Percentiles rank a stretch among this genome's conserved stretches.
Conservation (phyloP, 2,329 filamentous ascomycete genomes). For the Ilyonectria robusta region DNA sequence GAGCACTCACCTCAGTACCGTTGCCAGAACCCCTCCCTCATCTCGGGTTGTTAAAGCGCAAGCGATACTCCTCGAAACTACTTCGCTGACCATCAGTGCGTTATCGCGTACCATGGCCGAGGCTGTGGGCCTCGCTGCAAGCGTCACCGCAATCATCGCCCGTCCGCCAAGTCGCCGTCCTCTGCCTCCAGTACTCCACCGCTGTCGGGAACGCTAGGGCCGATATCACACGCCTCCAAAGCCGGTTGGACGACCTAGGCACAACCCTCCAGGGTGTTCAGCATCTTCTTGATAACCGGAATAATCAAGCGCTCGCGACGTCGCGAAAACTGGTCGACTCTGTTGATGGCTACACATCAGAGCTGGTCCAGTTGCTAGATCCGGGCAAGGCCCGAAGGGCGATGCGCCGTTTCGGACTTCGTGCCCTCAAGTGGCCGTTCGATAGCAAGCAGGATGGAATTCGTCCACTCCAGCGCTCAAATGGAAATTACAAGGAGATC, state of each 20-base stretch:
- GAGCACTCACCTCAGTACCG: too few relatives aligned
- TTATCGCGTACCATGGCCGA: too few relatives aligned
- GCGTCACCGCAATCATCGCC: conserved; percentile 3
- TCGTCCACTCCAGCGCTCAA: too few relatives aligned
- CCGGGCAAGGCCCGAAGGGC: conserved; percentile 16
- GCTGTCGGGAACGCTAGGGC: conserved; percentile 17
- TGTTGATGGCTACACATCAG: conserved; percentile 12
- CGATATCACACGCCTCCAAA: conserved; percentile 20
- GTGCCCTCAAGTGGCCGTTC: conserved; percentile 30
- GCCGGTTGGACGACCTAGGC: background rate
- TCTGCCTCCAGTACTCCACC: conserved; percentile 13
- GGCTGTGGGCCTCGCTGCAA: too few relatives aligned
- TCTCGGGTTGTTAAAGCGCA: too few relatives aligned
- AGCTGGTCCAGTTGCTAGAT: conserved; percentile 20
- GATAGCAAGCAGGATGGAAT: too few relatives aligned
- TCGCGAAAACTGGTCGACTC: conserved; percentile 22
- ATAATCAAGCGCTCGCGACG: conserved; percentile 3
- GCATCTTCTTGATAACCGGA: conserved; percentile 11
- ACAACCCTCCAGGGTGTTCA: background rate
- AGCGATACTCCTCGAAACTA: too few relatives aligned
- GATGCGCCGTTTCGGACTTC: conserved; percentile 20
- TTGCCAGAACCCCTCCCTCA: too few relatives aligned
- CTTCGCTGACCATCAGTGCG: too few relatives aligned
- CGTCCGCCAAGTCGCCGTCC: conserved; percentile 7
- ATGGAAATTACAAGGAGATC: too few relatives aligned